Evolutionary conservation across 805 yeast genomes (phyloP).

Genomic region (Candida stauntonica): DNA sequence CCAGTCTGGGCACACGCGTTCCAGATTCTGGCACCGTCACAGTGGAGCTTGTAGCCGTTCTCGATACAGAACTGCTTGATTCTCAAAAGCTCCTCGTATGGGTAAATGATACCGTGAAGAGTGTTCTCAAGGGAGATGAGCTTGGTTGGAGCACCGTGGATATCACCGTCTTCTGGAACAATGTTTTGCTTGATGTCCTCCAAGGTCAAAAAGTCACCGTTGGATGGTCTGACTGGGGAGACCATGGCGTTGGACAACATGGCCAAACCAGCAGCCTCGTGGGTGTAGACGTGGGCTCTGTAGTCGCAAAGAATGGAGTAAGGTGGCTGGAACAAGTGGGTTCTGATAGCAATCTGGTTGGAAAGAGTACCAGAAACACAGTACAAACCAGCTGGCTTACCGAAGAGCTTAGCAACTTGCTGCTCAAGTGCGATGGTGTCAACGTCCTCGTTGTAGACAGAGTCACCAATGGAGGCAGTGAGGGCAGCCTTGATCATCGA

Average conservation of each 20-base stretch:
- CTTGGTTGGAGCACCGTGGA: constrained; percentile 85
- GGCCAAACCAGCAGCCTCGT: constrained; percentile 92
- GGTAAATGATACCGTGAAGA: constrained; percentile 75
- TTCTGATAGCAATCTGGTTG: constrained; percentile 79
- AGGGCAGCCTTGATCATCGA: constrained; percentile 62
- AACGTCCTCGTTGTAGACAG: constrained; percentile 80
- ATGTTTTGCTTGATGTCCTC: constrained; percentile 66
- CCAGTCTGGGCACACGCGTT: constrained; percentile 70
- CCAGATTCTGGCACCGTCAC: constrained; percentile 94
- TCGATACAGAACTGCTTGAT: constrained; percentile 68
- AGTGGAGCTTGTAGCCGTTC: constrained; percentile 60
- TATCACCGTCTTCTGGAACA: constrained; percentile 75
- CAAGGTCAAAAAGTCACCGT: constrained; percentile 71
- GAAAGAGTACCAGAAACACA: constrained; percentile 90
- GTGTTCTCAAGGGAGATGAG: constrained; percentile 87
- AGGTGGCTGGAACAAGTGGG: constrained; percentile 78
- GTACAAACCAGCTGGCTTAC: constrained; percentile 78
- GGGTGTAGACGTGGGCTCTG: constrained; percentile 76
- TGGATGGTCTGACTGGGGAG: constrained; percentile 70
- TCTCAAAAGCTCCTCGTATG: constrained; percentile 68
- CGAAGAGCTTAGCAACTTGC: constrained; percentile 62
- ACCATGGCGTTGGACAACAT: constrained; percentile 91
- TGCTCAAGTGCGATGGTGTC: constrained; percentile 63
- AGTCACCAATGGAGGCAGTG: constrained; percentile 68
- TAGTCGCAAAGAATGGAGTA: constrained; percentile 79